These are phyloP conservation scores for Adansonia grandidieri DNA, from an alignment of 441 rosid genomes.

Conservation along the genomic window DNA sequence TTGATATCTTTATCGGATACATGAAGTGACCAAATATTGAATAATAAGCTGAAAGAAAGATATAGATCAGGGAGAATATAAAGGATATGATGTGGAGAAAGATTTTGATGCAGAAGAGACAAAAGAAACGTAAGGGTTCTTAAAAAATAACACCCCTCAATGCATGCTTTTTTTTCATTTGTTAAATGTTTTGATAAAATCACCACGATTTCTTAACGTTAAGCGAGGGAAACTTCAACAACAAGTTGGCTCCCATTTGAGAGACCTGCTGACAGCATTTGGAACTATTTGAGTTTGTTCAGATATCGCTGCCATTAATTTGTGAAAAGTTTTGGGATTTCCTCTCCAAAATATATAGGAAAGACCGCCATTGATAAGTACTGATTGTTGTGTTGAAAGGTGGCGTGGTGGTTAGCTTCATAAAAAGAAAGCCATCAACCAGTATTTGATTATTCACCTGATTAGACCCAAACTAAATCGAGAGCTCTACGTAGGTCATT, in stretches of 20 bases:
- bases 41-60: not conserved
- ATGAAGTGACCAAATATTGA: not conserved
- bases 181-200: not conserved
- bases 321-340: not conserved
- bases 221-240: not conserved
- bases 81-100: not conserved
- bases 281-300: not conserved
- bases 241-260: not conserved
- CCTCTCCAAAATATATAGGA: not conserved
- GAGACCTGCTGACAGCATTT: not conserved
- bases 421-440: not conserved
- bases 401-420: conserved; percentile 2
- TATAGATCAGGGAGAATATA: not conserved
- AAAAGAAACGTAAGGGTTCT: not conserved
- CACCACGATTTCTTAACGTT: not conserved
- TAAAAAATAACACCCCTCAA: not conserved
- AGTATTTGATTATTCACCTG: too few relatives aligned
- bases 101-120: not conserved
- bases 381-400: not conserved
- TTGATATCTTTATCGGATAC: not conserved
- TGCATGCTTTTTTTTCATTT: not conserved
- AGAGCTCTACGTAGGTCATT: not conserved
- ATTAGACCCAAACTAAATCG: not conserved
- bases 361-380: not conserved
- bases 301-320: not conserved